A percentile compares a stretch with the other conserved stretches of the same genome.
Evolutionary conservation across 2,329 filamentous ascomycete species (phyloP).

Genomic region (Dactylella cylindrospora): DNA sequence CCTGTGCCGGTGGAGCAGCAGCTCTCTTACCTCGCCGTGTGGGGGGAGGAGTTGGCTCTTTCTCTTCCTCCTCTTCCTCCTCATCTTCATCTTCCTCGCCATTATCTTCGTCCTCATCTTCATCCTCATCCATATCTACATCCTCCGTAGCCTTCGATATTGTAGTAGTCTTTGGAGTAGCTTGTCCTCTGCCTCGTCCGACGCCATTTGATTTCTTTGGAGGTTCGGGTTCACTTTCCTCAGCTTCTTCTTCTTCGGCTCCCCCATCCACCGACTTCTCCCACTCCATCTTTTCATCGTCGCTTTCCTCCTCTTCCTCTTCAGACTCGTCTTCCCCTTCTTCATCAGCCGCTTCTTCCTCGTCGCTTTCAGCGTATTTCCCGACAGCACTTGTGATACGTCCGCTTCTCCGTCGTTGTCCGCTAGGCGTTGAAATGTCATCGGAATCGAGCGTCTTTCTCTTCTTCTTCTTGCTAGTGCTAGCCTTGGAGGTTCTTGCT

Average conservation of each 20-base stretch:
- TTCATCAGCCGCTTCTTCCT: constrained; percentile 54
- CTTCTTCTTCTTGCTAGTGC: constrained; percentile 49
- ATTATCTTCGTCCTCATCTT: constrained; percentile 10
- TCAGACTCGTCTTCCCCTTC: constrained; percentile 52
- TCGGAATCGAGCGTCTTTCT: constrained; percentile 49
- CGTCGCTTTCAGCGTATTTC: constrained; percentile 52
- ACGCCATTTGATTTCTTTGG: constrained; percentile 32
- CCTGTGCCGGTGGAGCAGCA: constrained; percentile 1
- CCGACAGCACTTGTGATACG: constrained; percentile 52
- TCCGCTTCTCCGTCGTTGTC: constrained; percentile 51
- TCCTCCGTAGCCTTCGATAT: constrained; percentile 40
- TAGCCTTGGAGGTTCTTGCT: constrained; percentile 43
- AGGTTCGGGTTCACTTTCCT: constrained; percentile 31
- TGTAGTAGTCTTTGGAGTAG: constrained; percentile 11
- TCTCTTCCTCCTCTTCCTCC: constrained; percentile 45
- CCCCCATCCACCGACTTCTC: constrained; percentile 48
- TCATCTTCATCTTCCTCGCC: constrained; percentile 20
- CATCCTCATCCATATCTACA: constrained; percentile 26
- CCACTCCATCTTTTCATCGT: constrained; percentile 46
- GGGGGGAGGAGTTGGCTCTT: constrained; percentile 21
- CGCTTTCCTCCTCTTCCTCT: constrained; percentile 49
- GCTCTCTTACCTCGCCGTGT: constrained; percentile 19
- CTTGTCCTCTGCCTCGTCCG: constrained; percentile 8
- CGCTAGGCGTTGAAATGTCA: constrained; percentile 40
- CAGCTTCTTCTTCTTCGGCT: constrained; percentile 32